Base-by-base conservation (phyloP, 768 basidiomycete genomes). In the Hemileccinum rubropunctum region DNA sequence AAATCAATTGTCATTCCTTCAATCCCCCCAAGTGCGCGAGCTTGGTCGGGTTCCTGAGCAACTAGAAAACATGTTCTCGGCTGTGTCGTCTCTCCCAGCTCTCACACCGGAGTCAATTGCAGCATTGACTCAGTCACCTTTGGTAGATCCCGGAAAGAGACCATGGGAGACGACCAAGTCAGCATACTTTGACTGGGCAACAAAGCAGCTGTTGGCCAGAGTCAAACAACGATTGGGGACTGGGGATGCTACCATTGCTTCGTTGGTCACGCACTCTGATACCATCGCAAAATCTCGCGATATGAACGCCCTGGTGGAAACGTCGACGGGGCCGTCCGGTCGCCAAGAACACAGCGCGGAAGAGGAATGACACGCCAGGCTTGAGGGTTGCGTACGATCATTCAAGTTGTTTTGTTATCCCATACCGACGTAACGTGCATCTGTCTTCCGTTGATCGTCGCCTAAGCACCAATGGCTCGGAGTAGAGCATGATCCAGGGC, bases 161-260 rank as follows among this genome's bases (percentile, higher is more conserved):
- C 77, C 77, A 10, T 93, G 91, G 90, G 88, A 92, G 69, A 79
- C 81, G 33, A 82, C 78, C 64, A 79, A 80, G 62, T 75, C 77
- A 1, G 90, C 88, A 5, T 94, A 93, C 64, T 62, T 85, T 5
- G 82, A 82, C 51, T 94, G 91, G 91, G 89, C 86, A 1, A 71
- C 83, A 1, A 71, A 72, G 17, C 79, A 82, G 63, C 64, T 87
- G 8, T 54, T 87, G 38, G 54, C 63, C 48, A 67, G 51, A 28
- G 61, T 57, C 44, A 69, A 57, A 41, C 56, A 59, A 23, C 63
- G 54, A 33, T 46, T 48, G 4, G 49, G 52, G 20, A 40, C 51
- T 4, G 57, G 55, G 1, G 62, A 67, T 37, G 44, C 61, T 7
- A 34, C 53, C 26, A 57, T 69, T 32, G 48, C 54, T 33, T 53